Percentiles rank a stretch among this genome's conserved stretches.
phyloP scores from a whole-genome alignment of 177 flowering plant genomes.

The Vitis hybrid region DNA sequence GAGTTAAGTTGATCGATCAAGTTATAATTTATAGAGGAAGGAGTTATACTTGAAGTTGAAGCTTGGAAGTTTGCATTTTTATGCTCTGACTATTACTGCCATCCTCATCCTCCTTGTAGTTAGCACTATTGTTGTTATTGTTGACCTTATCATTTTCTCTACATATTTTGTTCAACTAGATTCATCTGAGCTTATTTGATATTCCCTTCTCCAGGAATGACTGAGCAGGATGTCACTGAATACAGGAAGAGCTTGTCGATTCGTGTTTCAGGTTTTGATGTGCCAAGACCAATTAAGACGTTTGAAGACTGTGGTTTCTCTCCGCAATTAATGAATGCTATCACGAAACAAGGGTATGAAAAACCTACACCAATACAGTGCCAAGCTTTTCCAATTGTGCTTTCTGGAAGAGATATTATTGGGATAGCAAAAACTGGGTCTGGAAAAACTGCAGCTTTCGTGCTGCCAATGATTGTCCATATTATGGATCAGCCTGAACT shows the following conservation, averaged over 20 bases:
- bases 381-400: constrained; percentile 89
- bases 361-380: constrained; percentile 94
- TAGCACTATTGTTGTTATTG: too few relatives aligned
- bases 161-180: too few relatives aligned
- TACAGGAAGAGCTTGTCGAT: constrained; percentile 70
- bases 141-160: too few relatives aligned
- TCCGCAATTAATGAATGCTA: constrained; percentile 69
- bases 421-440: constrained; percentile 99
- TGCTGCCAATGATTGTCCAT: constrained; percentile 95
- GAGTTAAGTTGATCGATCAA: too few relatives aligned
- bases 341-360: constrained; percentile 83
- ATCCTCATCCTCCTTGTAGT: too few relatives aligned
- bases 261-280: constrained; percentile 96
- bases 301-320: constrained; percentile 94
- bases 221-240: constrained; percentile 77
- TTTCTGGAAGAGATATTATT: constrained; percentile 90
- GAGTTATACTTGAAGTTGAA: too few relatives aligned
- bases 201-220: constrained; percentile 59
- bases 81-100: too few relatives aligned
- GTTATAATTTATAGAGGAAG: too few relatives aligned
- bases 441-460: constrained; percentile 97
- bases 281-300: constrained; percentile 74
- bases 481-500: constrained; percentile 98
- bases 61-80: too few relatives aligned
- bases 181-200: too few relatives aligned